These are phyloP conservation scores for Pythium apleroticum DNA, from an alignment of 352 stramenopile species.

Conservation along the genomic window DNA sequence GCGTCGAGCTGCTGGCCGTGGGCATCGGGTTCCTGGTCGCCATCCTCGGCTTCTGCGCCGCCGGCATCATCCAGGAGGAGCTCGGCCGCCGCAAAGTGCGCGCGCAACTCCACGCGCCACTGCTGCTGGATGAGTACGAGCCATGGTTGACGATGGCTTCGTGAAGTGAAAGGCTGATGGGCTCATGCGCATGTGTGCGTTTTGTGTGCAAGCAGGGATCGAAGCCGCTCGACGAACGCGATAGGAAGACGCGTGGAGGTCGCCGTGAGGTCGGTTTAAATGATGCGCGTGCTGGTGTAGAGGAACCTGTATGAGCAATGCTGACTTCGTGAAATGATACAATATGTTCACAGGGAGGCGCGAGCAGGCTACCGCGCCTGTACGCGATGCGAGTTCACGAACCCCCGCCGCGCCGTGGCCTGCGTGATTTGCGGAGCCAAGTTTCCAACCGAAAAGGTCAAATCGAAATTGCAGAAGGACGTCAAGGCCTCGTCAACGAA, in stretches of 20 bases:
- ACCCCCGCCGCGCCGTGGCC: constrained; percentile 18
- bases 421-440: constrained; percentile 24
- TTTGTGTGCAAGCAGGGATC: background rate
- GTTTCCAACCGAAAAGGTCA: constrained; percentile 2
- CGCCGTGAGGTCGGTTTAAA: constrained; percentile 31
- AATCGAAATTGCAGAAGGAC: constrained; percentile 13
- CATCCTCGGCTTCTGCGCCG: constrained; percentile 50
- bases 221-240: constrained; percentile 7
- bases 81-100: constrained; percentile 43
- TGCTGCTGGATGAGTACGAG: constrained; percentile 44
- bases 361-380: constrained; percentile 15
- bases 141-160: background rate
- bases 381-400: constrained; percentile 25
- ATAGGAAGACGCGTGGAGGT: constrained; percentile 24
- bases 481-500: background rate
- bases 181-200: background rate
- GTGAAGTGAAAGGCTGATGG: constrained; percentile 5
- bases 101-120: constrained; percentile 44
- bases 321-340: background rate
- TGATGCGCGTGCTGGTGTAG: too few relatives aligned
- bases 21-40: constrained; percentile 38
- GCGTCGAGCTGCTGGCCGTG: constrained; percentile 17
- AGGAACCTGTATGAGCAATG: background rate
- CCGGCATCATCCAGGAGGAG: constrained; percentile 39
- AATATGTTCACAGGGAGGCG: constrained; percentile 14